Evolutionary conservation across 805 yeast genomes (phyloP).

Genomic region (Ogataea degrootiae): DNA sequence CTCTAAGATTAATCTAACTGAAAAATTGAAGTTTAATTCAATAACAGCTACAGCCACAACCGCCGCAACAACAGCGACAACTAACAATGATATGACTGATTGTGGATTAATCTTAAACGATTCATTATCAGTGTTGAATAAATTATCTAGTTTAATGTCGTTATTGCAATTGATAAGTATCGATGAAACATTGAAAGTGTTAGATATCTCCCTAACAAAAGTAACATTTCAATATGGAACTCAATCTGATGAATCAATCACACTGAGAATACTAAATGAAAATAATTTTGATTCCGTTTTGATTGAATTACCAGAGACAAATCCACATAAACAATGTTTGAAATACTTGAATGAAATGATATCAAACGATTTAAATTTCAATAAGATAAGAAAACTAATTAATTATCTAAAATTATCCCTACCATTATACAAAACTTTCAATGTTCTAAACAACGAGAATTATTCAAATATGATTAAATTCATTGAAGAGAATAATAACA

Average conservation of each 20-base stretch:
- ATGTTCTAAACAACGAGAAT: slow-evolving; percentile 8
- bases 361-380: slow-evolving; percentile 13
- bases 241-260: slow-evolving; percentile 20
- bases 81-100: neutral
- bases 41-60: neutral
- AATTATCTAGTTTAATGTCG: slow-evolving; percentile 25
- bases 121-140: slow-evolving; percentile 23
- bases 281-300: slow-evolving; percentile 15
- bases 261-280: slow-evolving; percentile 20
- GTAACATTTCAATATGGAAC: slow-evolving; percentile 30
- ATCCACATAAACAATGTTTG: slow-evolving; percentile 27
- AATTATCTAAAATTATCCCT: slow-evolving; percentile 27
- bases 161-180: slow-evolving; percentile 26
- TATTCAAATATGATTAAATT: slow-evolving; percentile 1
- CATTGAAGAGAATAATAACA: slow-evolving; percentile 9
- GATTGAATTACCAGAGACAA: slow-evolving; percentile 24
- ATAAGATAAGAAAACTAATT: slow-evolving; percentile 24
- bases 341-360: slow-evolving; percentile 22
- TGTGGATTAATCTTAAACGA: slow-evolving; percentile 20
- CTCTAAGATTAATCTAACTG: slow-evolving; percentile 21
- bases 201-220: slow-evolving; percentile 23
- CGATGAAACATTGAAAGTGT: slow-evolving; percentile 24
- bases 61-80: neutral
- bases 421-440: slow-evolving; percentile 21
- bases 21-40: slow-evolving; percentile 17